phyloP scores from a whole-genome alignment of 2,329 filamentous ascomycete genomes.

The Dactylellina haptotyla region DNA sequence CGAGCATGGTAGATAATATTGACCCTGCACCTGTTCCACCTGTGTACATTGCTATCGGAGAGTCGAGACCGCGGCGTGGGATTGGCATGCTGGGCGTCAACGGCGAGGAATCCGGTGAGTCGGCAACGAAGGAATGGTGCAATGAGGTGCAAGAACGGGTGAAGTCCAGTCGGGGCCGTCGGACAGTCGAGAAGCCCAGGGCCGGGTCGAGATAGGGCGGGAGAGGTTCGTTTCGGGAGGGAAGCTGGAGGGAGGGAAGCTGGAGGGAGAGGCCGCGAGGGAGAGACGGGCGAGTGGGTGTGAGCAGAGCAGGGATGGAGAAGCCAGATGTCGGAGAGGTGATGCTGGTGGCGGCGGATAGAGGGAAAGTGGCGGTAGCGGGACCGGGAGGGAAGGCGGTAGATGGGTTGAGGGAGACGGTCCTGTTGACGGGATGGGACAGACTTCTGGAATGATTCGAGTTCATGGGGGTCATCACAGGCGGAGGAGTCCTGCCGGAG shows the following conservation, averaged over 20 bases:
- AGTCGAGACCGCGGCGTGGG: conserved; percentile 50
- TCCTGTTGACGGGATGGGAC: conserved; percentile 50
- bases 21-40: conserved; percentile 31
- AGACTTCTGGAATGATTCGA: conserved; percentile 47
- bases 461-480: conserved; percentile 42
- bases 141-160: conserved; percentile 46
- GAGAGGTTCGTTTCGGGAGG: conserved; percentile 38
- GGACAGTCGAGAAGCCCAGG: conserved; percentile 49
- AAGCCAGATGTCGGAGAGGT: conserved; percentile 8
- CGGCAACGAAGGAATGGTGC: conserved; percentile 44
- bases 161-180: conserved; percentile 50
- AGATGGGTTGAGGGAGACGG: conserved; percentile 8
- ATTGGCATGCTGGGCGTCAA: conserved; percentile 51
- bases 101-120: conserved; percentile 50
- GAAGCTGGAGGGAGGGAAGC: conserved; percentile 43
- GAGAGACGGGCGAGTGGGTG: conserved; percentile 40
- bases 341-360: not conserved
- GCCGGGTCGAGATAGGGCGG: conserved; percentile 47
- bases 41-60: conserved; percentile 48
- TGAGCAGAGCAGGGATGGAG: conserved; percentile 19
- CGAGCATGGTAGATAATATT: conserved; percentile 40
- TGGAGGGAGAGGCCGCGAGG: conserved; percentile 50
- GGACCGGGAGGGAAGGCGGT: conserved; percentile 2
- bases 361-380: conserved; percentile 26
- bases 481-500: conserved; percentile 16